Evolutionary conservation across 371 early-diverging fungal species (phyloP).

Genomic region (Mucor irregularis): DNA sequence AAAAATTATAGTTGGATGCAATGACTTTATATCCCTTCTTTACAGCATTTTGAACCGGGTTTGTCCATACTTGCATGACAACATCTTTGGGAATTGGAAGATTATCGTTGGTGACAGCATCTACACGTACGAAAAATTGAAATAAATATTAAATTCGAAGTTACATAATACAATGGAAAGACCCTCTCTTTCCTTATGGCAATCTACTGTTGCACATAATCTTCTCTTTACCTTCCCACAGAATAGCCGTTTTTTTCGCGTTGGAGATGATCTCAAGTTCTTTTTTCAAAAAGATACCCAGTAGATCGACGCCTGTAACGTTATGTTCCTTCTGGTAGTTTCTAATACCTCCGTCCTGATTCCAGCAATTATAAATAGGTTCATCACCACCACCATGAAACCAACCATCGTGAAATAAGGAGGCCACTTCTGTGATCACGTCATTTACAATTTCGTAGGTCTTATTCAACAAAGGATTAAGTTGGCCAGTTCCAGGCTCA

Average conservation of each 20-base stretch:
- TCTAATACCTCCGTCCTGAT: constrained; percentile 36
- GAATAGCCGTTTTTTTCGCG: constrained; percentile 46
- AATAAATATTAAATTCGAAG: no score
- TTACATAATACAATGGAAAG: no score
- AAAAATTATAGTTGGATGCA: constrained; percentile 60
- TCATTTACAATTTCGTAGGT: constrained; percentile 57
- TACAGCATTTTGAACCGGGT: constrained; percentile 45
- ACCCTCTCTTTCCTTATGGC: no score
- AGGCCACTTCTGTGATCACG: constrained; percentile 58
- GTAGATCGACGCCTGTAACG: constrained; percentile 37
- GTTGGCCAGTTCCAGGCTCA: constrained; percentile 74
- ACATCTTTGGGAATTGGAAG: constrained; percentile 51
- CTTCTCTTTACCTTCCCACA: constrained; percentile 66
- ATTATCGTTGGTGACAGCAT: constrained; percentile 15
- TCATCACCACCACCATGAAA: constrained; percentile 76
- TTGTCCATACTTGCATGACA: constrained; percentile 66
- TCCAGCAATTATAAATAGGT: constrained; percentile 71
- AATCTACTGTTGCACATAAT: no score
- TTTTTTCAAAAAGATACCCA: constrained; percentile 33
- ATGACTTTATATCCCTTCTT: constrained; percentile 60
- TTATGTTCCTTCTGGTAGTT: constrained; percentile 42
- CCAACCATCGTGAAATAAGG: constrained; percentile 62
- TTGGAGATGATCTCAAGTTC: constrained; percentile 32
- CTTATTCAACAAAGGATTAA: constrained; percentile 61
- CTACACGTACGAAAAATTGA: no score